Conservation (phyloP, 1,284 basidiomycete genomes). For the Nidula niveotomentosa region DNA sequence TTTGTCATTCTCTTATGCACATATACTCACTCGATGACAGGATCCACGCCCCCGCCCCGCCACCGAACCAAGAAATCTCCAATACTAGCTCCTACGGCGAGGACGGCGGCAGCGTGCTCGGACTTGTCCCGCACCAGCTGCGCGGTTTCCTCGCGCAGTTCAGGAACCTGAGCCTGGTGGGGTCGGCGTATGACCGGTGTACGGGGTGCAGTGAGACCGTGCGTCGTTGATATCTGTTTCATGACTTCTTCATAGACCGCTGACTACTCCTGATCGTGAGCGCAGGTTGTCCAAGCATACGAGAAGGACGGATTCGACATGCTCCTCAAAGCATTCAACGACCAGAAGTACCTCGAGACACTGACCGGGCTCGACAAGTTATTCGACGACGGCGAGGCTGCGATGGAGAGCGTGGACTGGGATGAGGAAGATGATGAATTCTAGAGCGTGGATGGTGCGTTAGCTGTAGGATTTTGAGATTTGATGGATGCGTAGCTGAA, state of each 20-base stretch:
- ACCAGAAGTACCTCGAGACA: conserved; percentile 77
- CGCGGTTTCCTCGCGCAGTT: conserved; percentile 90
- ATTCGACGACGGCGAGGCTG: conserved; percentile 78
- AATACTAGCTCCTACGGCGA: conserved; percentile 26
- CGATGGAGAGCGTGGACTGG: conserved; percentile 76
- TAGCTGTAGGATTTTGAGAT: too few species aligned
- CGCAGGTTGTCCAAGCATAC: conserved; percentile 76
- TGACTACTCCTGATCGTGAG: too few species aligned
- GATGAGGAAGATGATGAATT: conserved; percentile 57
- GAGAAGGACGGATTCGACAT: conserved; percentile 76
- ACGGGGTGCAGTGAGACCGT: conserved; percentile 89
- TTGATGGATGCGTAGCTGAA: too few species aligned
- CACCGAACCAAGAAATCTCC: conserved; percentile 24
- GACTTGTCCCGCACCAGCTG: conserved; percentile 91
- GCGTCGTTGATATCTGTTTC: not conserved
- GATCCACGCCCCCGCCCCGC: conserved; percentile 63
- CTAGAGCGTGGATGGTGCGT: conserved; percentile 10
- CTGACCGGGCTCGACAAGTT: conserved; percentile 87
- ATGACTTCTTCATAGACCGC: too few species aligned
- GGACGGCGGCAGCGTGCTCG: conserved; percentile 61
- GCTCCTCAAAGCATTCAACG: conserved; percentile 84
- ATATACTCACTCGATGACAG: conserved; percentile 30
- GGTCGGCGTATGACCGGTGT: conserved; percentile 85
- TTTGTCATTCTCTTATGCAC: not conserved
- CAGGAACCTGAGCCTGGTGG: conserved; percentile 80